Evolutionary conservation across 73 alveolate species (phyloP).

Genomic region (Stentor coeruleus): DNA sequence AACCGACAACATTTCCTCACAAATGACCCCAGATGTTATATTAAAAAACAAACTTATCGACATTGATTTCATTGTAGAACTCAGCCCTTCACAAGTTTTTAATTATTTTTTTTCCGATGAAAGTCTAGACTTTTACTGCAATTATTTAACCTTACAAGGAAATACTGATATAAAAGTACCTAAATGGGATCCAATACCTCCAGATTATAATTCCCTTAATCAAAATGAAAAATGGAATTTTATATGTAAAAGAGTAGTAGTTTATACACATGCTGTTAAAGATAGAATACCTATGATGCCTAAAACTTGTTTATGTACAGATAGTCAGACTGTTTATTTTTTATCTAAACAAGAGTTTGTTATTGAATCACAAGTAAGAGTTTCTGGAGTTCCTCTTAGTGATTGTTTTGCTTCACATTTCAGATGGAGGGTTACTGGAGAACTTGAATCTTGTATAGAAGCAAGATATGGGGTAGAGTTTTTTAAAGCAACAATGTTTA

Average conservation of each 20-base stretch:
- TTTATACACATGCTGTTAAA: not conserved
- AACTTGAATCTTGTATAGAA: not conserved
- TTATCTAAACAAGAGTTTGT: not conserved
- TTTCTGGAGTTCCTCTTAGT: constrained; percentile 2
- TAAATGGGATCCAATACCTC: not conserved
- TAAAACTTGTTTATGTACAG: not conserved
- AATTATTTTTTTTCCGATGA: not conserved
- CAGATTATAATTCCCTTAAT: not conserved
- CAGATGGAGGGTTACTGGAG: not conserved
- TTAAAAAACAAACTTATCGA: not conserved
- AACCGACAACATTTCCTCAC: not conserved
- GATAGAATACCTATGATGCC: constrained; percentile 18
- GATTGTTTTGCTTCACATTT: constrained; percentile 5
- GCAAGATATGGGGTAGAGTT: constrained; percentile 5
- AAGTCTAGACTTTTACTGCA: not conserved
- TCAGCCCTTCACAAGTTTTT: constrained; percentile 7
- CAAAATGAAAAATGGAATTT: not conserved
- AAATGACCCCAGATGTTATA: not conserved
- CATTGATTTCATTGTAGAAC: not conserved
- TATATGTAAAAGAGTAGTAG: not conserved
- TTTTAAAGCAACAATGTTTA: not conserved
- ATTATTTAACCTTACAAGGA: not conserved
- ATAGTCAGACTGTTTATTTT: constrained; percentile 4
- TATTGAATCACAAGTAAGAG: not conserved
- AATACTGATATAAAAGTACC: not conserved